Evolutionary conservation across 768 basidiomycete genomes (phyloP), one percentile per base, ranked within the genome.

Genomic region (Trametopsis cervina): DNA sequence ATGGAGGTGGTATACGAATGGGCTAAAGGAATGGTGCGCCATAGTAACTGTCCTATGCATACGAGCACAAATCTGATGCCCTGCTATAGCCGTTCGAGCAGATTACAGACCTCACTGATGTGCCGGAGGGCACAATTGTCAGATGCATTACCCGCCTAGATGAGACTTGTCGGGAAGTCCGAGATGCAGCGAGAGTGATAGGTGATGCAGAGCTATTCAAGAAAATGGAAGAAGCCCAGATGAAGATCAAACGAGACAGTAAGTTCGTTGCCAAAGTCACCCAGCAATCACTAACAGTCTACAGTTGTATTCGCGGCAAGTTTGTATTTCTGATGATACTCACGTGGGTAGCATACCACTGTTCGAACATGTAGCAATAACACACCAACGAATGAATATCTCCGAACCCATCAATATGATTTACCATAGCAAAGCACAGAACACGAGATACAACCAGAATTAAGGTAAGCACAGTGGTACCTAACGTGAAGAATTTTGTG

Each of bases 1-100:
- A 80, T 90, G 7, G 95, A 99, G 61, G 96, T 95, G 1, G 96
- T 97, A 5, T 97, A 98, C 61, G 96, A 98, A 65, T 99, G 96
- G 96, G 94, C 96, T 0, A 91, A 87, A 64, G 96, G 96, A 46
- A 97, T 95, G 94, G 95, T 95, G 57, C 57, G 81, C 53, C 27
- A 42, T 26, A 22, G 15, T n/a, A n/a, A n/a, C n/a, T n/a, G n/a
- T n/a, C n/a, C n/a, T 46, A 10, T 22, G 37, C 33, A 10, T n/a
- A n/a, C n/a, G n/a, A n/a, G 45, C 22, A 6, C 20, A 18, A 40
- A 40, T 40, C 22, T 42, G 43, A 21, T n/a, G 27, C 33, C n/a
- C 18, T 41, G 25, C 26, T 6, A 23, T 10, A 99, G 95, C 90
- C 96, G 0, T 99, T 99, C 64, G 83, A 93, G 60, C 87, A 98